A percentile compares a stretch with the other conserved stretches of the same genome.
These are phyloP conservation scores for Claviceps pazoutovae DNA, from an alignment of 2,329 filamentous ascomycete genomes.

Conservation along the genomic window DNA sequence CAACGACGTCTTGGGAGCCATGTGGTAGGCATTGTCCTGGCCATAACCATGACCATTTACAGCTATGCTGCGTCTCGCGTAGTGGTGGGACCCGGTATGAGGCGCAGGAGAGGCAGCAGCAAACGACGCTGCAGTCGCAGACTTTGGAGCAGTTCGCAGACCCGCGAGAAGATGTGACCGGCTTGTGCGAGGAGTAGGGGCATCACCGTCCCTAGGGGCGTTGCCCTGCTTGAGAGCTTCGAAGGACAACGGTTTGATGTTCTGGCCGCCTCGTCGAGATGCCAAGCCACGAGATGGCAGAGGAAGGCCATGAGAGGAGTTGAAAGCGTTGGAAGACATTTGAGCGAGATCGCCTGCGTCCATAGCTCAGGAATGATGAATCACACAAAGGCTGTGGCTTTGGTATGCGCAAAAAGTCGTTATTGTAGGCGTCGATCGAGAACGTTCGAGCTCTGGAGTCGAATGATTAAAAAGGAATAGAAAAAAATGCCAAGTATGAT, in stretches of 20 bases:
- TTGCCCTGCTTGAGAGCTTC: conserved; percentile 56
- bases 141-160: conserved; percentile 86
- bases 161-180: conserved; percentile 89
- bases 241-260: conserved; percentile 81
- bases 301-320: conserved; percentile 56
- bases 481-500: neutral
- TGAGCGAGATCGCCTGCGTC: conserved; percentile 99
- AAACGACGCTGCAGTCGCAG: conserved; percentile 56
- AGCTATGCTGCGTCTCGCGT: conserved; percentile 29
- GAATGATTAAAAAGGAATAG: neutral
- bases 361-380: conserved; percentile 38
- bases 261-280: conserved; percentile 68
- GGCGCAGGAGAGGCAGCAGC: conserved; percentile 49
- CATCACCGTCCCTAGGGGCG: conserved; percentile 52
- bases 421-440: neutral
- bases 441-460: neutral
- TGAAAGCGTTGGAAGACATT: conserved; percentile 84
- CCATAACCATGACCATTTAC: conserved; percentile 30
- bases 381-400: neutral
- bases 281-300: conserved; percentile 71
- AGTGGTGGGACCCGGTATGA: conserved; percentile 25
- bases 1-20: conserved; percentile 41
- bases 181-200: conserved; percentile 79
- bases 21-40: conserved; percentile 30
- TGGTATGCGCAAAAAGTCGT: neutral